Evolutionary conservation across 805 yeast genomes (phyloP), one percentile per base, ranked within the genome.

Genomic region (Candida vartiovaarae): DNA sequence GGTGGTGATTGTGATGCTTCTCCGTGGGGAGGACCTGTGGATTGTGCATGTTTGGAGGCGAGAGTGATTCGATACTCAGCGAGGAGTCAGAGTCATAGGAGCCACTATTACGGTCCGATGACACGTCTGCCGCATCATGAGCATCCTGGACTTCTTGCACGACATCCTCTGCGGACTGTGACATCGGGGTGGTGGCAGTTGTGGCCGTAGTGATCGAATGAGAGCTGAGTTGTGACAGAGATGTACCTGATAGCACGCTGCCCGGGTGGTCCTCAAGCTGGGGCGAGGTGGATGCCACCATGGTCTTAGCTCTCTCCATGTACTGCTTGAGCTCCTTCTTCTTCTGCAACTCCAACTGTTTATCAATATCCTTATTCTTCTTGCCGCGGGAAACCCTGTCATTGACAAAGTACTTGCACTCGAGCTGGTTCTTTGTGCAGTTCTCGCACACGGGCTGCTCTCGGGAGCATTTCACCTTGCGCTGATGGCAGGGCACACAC

Each of bases 401-500:
- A 52, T 79, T 79, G 38, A 72, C 70, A 52, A 77, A 79, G 55
- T 78, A 78, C 49, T 70, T 69, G 59, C 85, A 79, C 32, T 66
- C 71, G 34, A 68, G 52, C 2, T 67, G 67, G 39, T 70, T 60
- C 50, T 70, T 75, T 29, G 63, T 57, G 59, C 84, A 78, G 54
- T 70, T 71, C 42, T 64, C 62, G 50, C 83, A 79, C 3, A 65
- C 56, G 3, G 83, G 83, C 24, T 63, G 71, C 8, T 64, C 74
- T 49, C 80, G 62, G n/a, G 77, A 66, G 52, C 84, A 78, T 52
- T 75, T 76, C 50, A 76, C 70, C 56, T 78, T 78, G 49, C 75
- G 70, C 35, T 75, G 69, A 53, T 78, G 81, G 53, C 84, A 78
- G 38, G 80, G 65, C 11, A 74, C 70, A 56, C 84, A 78, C 42